Base-by-base conservation (phyloP, 2,329 filamentous ascomycete genomes). In the Zelopaecilomyces penicillatus region DNA sequence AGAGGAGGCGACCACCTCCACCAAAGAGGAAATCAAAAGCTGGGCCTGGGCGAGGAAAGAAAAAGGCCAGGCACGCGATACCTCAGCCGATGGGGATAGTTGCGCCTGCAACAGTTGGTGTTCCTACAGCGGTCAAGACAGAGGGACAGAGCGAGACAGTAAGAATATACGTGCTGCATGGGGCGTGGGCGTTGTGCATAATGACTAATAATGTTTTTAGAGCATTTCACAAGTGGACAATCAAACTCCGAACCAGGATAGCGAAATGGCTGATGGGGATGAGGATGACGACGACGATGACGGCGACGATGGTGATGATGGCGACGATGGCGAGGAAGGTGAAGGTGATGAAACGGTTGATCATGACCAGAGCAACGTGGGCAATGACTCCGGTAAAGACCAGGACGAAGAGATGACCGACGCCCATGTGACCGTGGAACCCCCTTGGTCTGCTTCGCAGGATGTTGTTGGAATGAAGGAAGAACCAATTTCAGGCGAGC, bases 21-120 rank as follows among this genome's bases (percentile, higher is more conserved):
- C 86, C 86, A 0, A 89, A 88, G 62, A 83, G 87, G 62, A 95
- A 91, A 71, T 73, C 77, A 39, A 90, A 86, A 63, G 85, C 65
- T 29, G 73, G 87, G 0, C 81, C 85, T 32, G 87, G 87, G 6
- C 79, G 88, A 50, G 87, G 87, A 11, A 76, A 80, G 50, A 91
- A 84, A 73, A 90, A 85, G 75, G 86, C 83, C 65, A 87, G 83
- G 61, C 60, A 70, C 54, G 66, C 66, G 11, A 48, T 67, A 9
- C 65, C 66, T 2, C 63, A 67, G 54, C 42, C 51, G 19, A 42
- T 45, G 3, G 45, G 49, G 7, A 19, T 19, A 19, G 43, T 47
- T 28, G 59, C 61, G 27, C 64, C 66, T 30, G 60, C 62, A 30
- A 62, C 47, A n/a, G 47, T 53, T 26, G 71, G 67, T 30, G 62